Percentiles rank a stretch among this genome's conserved stretches.
These are phyloP conservation scores for Sisymbrium altissimum DNA, from an alignment of 345 rosid species.

Conservation along the genomic window DNA sequence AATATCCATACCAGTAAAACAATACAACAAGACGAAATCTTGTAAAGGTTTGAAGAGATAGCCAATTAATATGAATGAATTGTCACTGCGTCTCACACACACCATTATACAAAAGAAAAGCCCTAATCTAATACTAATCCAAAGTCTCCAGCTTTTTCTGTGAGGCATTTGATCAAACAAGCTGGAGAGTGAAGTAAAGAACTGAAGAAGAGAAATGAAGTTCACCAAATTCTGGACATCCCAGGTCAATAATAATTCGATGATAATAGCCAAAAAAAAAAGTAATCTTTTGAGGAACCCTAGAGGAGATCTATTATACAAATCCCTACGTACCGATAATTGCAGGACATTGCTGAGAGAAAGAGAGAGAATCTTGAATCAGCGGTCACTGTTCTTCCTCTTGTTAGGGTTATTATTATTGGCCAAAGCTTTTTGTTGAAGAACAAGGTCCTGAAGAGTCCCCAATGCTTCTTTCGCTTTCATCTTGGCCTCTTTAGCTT, in stretches of 20 bases:
- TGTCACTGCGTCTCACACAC: conserved; percentile 5
- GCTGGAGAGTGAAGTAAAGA: conserved; percentile 9
- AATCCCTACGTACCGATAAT: conserved; percentile 10
- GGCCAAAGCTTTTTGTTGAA: neutral
- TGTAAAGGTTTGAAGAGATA: neutral
- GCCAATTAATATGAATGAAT: conserved; percentile 10
- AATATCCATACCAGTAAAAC: neutral
- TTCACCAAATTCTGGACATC: neutral
- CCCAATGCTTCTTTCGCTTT: conserved; percentile 47
- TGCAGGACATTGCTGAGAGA: neutral
- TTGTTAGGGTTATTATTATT: conserved; percentile 12
- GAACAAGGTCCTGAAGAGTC: conserved; percentile 37
- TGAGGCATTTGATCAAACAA: conserved; percentile 14
- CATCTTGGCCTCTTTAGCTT: conserved; percentile 40
- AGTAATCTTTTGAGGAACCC: conserved; percentile 20
- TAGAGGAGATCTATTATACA: conserved; percentile 6
- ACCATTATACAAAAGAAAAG: conserved; percentile 16
- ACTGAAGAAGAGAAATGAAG: neutral
- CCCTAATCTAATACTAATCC: conserved; percentile 4
- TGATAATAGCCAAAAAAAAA: neutral
- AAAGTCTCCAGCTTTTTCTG: conserved; percentile 26
- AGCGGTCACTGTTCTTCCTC: conserved; percentile 22
- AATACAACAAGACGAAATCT: neutral
- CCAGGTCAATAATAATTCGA: neutral
- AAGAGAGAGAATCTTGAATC: neutral